phyloP scores from a whole-genome alignment of 179 eudicot genomes.

The Pouteria campechiana region DNA sequence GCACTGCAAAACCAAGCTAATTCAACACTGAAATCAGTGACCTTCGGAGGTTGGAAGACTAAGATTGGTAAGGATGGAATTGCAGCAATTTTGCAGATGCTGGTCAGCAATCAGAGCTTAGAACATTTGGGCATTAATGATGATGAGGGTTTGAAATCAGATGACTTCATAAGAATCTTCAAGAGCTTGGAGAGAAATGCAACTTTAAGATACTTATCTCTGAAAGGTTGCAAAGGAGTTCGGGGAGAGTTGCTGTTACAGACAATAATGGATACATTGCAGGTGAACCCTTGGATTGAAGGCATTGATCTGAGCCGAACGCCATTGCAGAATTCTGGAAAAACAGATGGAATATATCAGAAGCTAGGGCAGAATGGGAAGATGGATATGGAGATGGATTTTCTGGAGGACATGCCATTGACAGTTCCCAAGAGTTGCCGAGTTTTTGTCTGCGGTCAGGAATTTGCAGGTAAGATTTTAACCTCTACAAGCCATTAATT shows the following conservation, averaged over 20 bases:
- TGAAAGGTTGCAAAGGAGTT: slow-evolving; percentile 86
- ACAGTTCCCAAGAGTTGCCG: slow-evolving; percentile 67
- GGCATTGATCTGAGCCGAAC: slow-evolving; percentile 78
- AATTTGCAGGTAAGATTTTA: slow-evolving; percentile 50
- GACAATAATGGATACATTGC: slow-evolving; percentile 53
- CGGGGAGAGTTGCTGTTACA: slow-evolving; percentile 58
- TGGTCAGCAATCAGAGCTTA: slow-evolving; percentile 64
- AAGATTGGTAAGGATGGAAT: slow-evolving; percentile 65
- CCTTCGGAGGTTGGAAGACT: slow-evolving; percentile 64
- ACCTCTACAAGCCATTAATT: not conserved
- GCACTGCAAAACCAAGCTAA: slow-evolving; percentile 77
- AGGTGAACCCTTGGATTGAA: slow-evolving; percentile 91
- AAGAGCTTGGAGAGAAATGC: slow-evolving; percentile 58
- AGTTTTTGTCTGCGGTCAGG: slow-evolving; percentile 84
- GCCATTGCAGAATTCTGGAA: slow-evolving; percentile 60
- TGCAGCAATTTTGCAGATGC: slow-evolving; percentile 62
- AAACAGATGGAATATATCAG: slow-evolving; percentile 53
- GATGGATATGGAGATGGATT: slow-evolving; percentile 40
- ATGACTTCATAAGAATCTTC: slow-evolving; percentile 50
- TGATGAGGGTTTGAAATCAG: slow-evolving; percentile 54
- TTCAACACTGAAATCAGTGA: slow-evolving; percentile 37
- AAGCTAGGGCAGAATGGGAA: slow-evolving; percentile 62
- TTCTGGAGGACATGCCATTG: slow-evolving; percentile 80
- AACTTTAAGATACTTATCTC: slow-evolving; percentile 45
- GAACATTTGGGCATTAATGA: slow-evolving; percentile 45